A percentile compares a stretch with the other conserved stretches of the same genome.
Conservation (phyloP, 2,329 filamentous ascomycete genomes). For the Dactylellina parvicollis region DNA sequence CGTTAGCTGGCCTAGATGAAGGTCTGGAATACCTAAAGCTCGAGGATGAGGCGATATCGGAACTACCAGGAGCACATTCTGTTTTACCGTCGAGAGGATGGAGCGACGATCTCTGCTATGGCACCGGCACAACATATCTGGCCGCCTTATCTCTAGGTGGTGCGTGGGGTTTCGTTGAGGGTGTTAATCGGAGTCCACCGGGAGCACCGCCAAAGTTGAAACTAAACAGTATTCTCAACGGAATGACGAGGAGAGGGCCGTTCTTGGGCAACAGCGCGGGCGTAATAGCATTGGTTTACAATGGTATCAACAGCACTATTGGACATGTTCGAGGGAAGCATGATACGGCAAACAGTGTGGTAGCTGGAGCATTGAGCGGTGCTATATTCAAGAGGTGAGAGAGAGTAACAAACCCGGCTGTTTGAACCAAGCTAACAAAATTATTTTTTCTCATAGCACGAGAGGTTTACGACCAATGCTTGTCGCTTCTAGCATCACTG, state of each 20-base stretch:
- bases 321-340: constrained; percentile 84
- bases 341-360: constrained; percentile 87
- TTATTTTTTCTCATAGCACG: constrained; percentile 69
- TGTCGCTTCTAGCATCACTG: constrained; percentile 91
- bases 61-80: constrained; percentile 84
- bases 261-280: constrained; percentile 96
- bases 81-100: constrained; percentile 94
- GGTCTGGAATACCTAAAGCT: constrained; percentile 95
- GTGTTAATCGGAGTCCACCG: constrained; percentile 74
- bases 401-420: not conserved
- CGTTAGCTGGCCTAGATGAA: constrained; percentile 89
- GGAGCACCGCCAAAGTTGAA: constrained; percentile 88
- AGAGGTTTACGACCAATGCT: constrained; percentile 89
- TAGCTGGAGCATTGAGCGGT: constrained; percentile 85
- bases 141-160: constrained; percentile 86
- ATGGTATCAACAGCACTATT: constrained; percentile 86
- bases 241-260: constrained; percentile 88
- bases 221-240: constrained; percentile 93
- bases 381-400: constrained; percentile 80
- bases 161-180: constrained; percentile 90
- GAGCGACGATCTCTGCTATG: constrained; percentile 98
- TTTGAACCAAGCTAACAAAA: constrained; percentile 11
- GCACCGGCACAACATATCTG: constrained; percentile 92
- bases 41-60: constrained; percentile 87
- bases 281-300: constrained; percentile 95